Evolutionary conservation across 1,284 basidiomycete species (phyloP).

Genomic region (Mycosarcoma mackinlayi): DNA sequence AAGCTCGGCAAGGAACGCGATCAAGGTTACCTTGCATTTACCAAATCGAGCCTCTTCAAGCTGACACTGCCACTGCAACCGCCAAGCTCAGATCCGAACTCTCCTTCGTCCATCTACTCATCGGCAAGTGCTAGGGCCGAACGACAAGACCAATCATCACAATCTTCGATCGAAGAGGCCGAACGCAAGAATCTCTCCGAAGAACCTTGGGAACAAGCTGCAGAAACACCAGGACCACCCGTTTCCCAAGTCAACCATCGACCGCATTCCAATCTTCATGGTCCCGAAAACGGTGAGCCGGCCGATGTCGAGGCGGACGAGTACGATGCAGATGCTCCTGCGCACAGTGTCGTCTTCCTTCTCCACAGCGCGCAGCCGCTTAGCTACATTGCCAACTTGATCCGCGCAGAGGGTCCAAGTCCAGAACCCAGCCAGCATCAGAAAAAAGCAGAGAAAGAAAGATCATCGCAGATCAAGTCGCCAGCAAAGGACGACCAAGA

Average conservation of each 20-base stretch:
- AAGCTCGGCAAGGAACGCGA: slow-evolving; percentile 30
- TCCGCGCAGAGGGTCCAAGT: slow-evolving; percentile 56
- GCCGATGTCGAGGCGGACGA: slow-evolving; percentile 48
- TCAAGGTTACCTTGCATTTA: slow-evolving; percentile 59
- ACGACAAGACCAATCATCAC: slow-evolving; percentile 5
- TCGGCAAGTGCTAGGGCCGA: slow-evolving; percentile 27
- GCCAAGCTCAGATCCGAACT: slow-evolving; percentile 32
- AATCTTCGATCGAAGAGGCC: slow-evolving; percentile 7
- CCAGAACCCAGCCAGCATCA: slow-evolving; percentile 42
- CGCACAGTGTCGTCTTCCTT: slow-evolving; percentile 58
- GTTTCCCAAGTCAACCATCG: slow-evolving; percentile 46
- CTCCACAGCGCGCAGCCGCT: slow-evolving; percentile 59
- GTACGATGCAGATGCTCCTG: slow-evolving; percentile 57
- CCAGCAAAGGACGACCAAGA: background rate
- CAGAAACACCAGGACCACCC: slow-evolving; percentile 39
- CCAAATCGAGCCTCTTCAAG: slow-evolving; percentile 62
- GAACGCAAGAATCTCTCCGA: slow-evolving; percentile 28
- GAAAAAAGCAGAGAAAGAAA: slow-evolving; percentile 10
- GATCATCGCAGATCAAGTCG: background rate
- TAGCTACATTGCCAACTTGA: slow-evolving; percentile 57
- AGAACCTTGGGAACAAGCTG: slow-evolving; percentile 41
- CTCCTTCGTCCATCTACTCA: slow-evolving; percentile 35
- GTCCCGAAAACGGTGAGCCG: slow-evolving; percentile 49
- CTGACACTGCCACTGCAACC: slow-evolving; percentile 48
- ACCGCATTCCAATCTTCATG: slow-evolving; percentile 35